Base-by-base conservation (phyloP, 345 rosid species). In the Rubroshorea leprosula region DNA sequence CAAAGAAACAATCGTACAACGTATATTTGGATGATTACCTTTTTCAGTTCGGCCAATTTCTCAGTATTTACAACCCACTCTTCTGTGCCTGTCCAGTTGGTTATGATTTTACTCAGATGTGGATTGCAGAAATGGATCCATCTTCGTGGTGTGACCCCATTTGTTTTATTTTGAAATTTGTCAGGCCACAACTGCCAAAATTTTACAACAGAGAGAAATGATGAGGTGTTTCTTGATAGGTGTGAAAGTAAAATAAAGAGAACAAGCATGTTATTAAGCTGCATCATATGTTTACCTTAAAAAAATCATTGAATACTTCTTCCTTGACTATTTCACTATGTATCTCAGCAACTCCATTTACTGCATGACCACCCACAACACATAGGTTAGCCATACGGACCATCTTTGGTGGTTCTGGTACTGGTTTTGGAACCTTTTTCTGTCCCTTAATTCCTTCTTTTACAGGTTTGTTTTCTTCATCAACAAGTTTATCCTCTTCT, bases 311-410 rank as follows among this genome's bases (percentile, higher is more conserved):
- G 63, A 82, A 86, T 10, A 83, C 95, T 62, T 81, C 88, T 51
- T 78, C 64, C 66, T 80, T 81, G 41, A 86, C 88, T 58, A 86
- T 86, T 66, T 86, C 86, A 65, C 84, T 86, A 44, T 86, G 95
- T 69, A 83, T 86, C 68, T 77, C 83, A 63, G 90, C 95, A 46
- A 81, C 95, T 25, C 90, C 95, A 65, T 86, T 87, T n/a, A 86
- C 88, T 14, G 88, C 81, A 78, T 69, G 77, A 55, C 90, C 84
- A 49, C 84, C 81, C 13, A 67, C 83, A 62, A 83, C 79, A 56
- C 84, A 81, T 0, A 83, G 83, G 69, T 83, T 80, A 68, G 88
- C 85, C 88, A 80, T 83, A 19, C 85, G 88, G 25, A 83, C 80
- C 84, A 80, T 57, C 70, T 73, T 74, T 38, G 81, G 83, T 58